Evolutionary conservation across 2,329 filamentous ascomycete genomes (phyloP).

Genomic region (Fusarium longipes): DNA sequence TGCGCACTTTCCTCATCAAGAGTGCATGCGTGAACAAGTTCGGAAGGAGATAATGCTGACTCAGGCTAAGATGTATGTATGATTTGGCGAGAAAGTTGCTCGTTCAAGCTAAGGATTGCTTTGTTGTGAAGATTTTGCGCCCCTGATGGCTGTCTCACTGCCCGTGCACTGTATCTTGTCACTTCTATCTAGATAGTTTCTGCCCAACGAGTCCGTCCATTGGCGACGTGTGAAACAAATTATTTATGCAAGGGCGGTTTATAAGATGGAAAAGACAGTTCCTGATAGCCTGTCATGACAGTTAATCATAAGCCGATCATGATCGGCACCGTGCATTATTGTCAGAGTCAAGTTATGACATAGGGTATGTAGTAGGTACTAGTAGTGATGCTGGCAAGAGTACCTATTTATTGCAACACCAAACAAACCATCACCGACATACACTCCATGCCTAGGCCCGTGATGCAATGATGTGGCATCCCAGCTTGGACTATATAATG

Average conservation of each 20-base stretch:
- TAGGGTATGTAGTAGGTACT: not conserved
- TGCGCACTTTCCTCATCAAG: not conserved
- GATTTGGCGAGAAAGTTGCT: not conserved
- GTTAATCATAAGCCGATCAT: not conserved
- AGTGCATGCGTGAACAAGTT: not conserved
- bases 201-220: not conserved
- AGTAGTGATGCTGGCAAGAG: not conserved
- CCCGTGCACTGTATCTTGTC: not conserved
- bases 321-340: not conserved
- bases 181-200: no score
- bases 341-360: not conserved
- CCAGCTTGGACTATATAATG: not conserved
- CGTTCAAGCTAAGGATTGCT: not conserved
- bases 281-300: not conserved
- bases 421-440: constrained; percentile 14
- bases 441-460: not conserved
- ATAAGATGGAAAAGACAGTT: not conserved
- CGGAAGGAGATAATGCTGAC: not conserved
- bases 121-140: not conserved
- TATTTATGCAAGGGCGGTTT: not conserved
- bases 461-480: constrained; percentile 7
- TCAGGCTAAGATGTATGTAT: not conserved
- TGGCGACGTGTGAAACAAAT: not conserved
- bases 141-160: not conserved
- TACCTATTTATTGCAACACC: constrained; percentile 5